A percentile compares a stretch with the other conserved stretches of the same genome.
These are phyloP conservation scores for Xerocomus spinulosus DNA, from an alignment of 768 basidiomycete species.

Conservation along the genomic window DNA sequence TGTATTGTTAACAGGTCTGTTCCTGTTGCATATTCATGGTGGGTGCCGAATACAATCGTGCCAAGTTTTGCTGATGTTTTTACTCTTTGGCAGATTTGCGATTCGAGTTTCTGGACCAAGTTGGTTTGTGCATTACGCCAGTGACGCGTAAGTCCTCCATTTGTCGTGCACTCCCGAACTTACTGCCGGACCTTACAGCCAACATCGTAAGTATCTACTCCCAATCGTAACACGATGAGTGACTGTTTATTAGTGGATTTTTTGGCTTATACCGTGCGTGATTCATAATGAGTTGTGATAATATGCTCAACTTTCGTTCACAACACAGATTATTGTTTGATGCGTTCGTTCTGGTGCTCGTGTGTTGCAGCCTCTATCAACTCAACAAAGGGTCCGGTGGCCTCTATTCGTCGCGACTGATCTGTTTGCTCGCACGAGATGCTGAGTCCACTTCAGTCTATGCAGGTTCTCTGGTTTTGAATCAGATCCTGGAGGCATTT, in stretches of 20 bases:
- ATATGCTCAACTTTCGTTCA: neutral
- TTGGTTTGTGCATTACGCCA: constrained; percentile 11
- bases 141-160: neutral
- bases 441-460: neutral
- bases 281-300: neutral
- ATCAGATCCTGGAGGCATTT: neutral
- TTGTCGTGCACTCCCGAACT: neutral
- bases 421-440: constrained; percentile 4
- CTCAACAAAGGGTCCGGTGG: neutral
- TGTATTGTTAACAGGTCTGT: neutral
- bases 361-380: constrained; percentile 5
- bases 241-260: constrained; percentile 8
- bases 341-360: neutral
- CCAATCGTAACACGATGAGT: too few species aligned
- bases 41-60: neutral
- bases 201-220: constrained; percentile 1
- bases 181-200: neutral
- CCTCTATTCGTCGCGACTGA: constrained; percentile 3
- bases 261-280: neutral
- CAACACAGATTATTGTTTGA: constrained; percentile 12
- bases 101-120: constrained; percentile 2
- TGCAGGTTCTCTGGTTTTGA: neutral
- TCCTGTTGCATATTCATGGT: neutral
- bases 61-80: neutral
- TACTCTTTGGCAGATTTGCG: neutral